Percentiles rank a stretch among this genome's conserved stretches.
Conservation (phyloP, 306 rosid species). For the Casuarina cunninghamiana region DNA sequence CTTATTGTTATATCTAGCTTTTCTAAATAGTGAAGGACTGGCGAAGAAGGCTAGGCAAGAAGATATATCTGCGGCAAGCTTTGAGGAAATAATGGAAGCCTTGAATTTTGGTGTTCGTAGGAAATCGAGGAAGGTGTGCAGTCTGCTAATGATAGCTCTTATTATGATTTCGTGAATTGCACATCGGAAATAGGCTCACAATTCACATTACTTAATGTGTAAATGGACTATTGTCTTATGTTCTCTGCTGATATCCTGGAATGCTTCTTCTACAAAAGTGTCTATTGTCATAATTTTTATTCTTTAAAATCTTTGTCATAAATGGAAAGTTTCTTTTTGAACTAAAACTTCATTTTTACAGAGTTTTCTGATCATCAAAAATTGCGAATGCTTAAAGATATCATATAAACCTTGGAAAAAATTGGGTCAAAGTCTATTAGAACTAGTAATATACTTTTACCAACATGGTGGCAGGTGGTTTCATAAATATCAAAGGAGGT, state of each 20-base stretch:
- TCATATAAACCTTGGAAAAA: neutral
- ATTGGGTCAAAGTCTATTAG: neutral
- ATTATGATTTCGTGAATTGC: neutral
- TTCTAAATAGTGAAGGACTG: constrained; percentile 43
- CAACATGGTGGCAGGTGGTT: neutral
- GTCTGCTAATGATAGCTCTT: neutral
- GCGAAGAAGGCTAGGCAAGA: constrained; percentile 62
- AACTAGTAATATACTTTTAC: neutral
- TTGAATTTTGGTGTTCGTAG: constrained; percentile 60
- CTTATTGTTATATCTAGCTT: constrained; percentile 5
- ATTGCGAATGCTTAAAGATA: neutral
- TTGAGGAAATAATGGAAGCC: constrained; percentile 71
- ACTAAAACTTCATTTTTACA: neutral
- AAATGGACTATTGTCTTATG: neutral
- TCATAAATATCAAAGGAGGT: neutral
- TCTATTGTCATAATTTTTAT: neutral
- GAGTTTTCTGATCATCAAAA: neutral
- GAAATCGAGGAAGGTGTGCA: constrained; percentile 59
- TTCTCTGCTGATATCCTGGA: neutral
- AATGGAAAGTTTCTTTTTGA: neutral
- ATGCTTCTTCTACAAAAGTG: neutral
- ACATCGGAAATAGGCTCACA: neutral
- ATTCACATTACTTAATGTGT: neutral
- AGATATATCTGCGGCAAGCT: constrained; percentile 51
- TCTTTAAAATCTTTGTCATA: neutral